Evolutionary conservation across 2,329 filamentous ascomycete genomes (phyloP).

Genomic region (Aspergillus brasiliensis): DNA sequence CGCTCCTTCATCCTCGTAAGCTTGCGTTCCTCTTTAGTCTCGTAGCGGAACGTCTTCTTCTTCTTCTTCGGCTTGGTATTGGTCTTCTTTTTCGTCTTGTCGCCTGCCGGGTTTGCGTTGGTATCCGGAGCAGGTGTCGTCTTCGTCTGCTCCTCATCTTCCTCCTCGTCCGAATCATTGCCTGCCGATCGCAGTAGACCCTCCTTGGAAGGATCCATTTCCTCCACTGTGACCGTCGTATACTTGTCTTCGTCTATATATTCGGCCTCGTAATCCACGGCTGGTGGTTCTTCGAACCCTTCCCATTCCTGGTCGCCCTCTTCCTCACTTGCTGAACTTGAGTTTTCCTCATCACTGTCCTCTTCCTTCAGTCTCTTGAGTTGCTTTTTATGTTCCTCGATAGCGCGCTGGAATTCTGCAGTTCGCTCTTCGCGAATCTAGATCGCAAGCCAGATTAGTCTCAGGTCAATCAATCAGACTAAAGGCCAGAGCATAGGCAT

Average conservation of each 20-base stretch:
- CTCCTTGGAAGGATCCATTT: constrained; percentile 76
- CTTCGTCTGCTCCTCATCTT: constrained; percentile 30
- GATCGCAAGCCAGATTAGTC: not conserved
- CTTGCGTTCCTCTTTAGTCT: constrained; percentile 80
- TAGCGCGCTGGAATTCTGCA: constrained; percentile 77
- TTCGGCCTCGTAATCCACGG: constrained; percentile 80
- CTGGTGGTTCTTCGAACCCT: constrained; percentile 59
- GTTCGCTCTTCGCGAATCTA: constrained; percentile 84
- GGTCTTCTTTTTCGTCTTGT: constrained; percentile 52
- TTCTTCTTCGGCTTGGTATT: constrained; percentile 68
- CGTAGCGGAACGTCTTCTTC: constrained; percentile 91
- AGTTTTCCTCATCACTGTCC: constrained; percentile 23
- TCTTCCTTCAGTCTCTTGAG: constrained; percentile 63
- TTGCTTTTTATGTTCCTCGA: constrained; percentile 72
- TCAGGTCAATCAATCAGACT: too few relatives aligned
- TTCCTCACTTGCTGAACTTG: constrained; percentile 31
- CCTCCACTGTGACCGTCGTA: constrained; percentile 91
- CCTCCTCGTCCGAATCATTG: constrained; percentile 31
- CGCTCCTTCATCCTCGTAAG: constrained; percentile 63
- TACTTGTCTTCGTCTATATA: constrained; percentile 96
- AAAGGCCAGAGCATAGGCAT: constrained; percentile 25
- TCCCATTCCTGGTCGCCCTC: constrained; percentile 62
- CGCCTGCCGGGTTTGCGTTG: constrained; percentile 39
- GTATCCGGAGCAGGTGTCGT: constrained; percentile 34
- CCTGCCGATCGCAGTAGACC: constrained; percentile 63